Percentiles rank a stretch among this genome's conserved stretches.
These are phyloP conservation scores for Sclerotinia borealis DNA, from an alignment of 2,329 filamentous ascomycete genomes.

Conservation along the genomic window DNA sequence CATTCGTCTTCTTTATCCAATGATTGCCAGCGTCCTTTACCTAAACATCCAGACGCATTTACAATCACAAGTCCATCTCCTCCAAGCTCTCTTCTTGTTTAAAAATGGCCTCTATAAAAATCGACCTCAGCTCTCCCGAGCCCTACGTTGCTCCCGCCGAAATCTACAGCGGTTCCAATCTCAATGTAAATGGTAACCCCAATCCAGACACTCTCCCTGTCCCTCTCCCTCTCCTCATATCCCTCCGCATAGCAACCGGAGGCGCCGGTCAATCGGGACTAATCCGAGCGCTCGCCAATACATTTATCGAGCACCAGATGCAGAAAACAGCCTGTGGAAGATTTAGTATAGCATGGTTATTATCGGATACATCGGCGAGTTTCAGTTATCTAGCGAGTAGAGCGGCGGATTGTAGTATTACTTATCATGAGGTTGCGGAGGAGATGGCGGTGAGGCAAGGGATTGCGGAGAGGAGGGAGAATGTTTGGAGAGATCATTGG, in stretches of 20 bases:
- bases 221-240: not conserved
- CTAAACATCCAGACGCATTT: not conserved
- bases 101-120: slow-evolving; percentile 3
- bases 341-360: slow-evolving; percentile 41
- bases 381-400: slow-evolving; percentile 39
- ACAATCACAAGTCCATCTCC: not conserved
- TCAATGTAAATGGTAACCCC: not conserved
- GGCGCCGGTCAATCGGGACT: slow-evolving; percentile 34
- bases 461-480: slow-evolving; percentile 35
- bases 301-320: slow-evolving; percentile 34
- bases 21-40: not conserved
- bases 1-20: too few species aligned
- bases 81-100: not conserved
- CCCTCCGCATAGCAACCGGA: slow-evolving; percentile 31
- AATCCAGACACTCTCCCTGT: not conserved
- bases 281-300: slow-evolving; percentile 34
- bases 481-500: slow-evolving; percentile 43
- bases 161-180: slow-evolving; percentile 3
- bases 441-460: slow-evolving; percentile 38
- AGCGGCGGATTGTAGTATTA: slow-evolving; percentile 40
- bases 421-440: slow-evolving; percentile 40
- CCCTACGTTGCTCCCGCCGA: slow-evolving; percentile 12
- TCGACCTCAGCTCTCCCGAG: not conserved
- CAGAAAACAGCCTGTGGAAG: slow-evolving; percentile 25
- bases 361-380: slow-evolving; percentile 40